Evolutionary conservation across 140 eudicot species (phyloP), one percentile per base, ranked within the genome.

Genomic region (Bidens hawaiensis): DNA sequence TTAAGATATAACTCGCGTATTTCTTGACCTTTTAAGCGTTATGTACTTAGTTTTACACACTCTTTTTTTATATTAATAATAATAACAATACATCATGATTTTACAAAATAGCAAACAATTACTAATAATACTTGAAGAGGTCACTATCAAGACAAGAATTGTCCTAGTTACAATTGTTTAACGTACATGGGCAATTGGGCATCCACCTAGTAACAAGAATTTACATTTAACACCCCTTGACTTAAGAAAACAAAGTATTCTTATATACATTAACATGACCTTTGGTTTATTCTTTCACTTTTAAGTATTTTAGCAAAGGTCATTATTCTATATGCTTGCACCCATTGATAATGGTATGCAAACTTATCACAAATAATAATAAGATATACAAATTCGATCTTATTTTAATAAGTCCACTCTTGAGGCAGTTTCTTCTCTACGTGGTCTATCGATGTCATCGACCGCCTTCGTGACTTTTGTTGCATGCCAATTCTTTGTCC

Each of bases 361-460:
- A 19, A 52, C 2, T 13, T 52, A 52, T 25, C 15, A 25, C 28
- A 52, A 24, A 0, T 4, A 13, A 50, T n/a, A 50, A 23, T 50
- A 50, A 9, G 10, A 17, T 46, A 21, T 10, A 48, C 6, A 30
- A n/a, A 30, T 10, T 42, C 5, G 19, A 3, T 8, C 8, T 25
- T 63, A 43, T 21, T 28, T 26, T 12, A 67, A 41, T 82, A 82
- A 27, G 85, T 82, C 85, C 89, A 82, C 69, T 82, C 85, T 52
- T 75, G 79, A 0, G 89, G 85, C 19, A 82, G 72, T 24, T 71
- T 74, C 60, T 62, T 23, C 46, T 71, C 82, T 31, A 71, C 24
- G 7, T 59, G 68, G 24, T 73, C 48, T 15, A 12, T 45, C 15
- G 25, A n/a, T n/a, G n/a, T n/a, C n/a, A n/a, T n/a, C n/a, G n/a